Conservation (phyloP, 73 alveolate species). For the Effrenium voratum region DNA sequence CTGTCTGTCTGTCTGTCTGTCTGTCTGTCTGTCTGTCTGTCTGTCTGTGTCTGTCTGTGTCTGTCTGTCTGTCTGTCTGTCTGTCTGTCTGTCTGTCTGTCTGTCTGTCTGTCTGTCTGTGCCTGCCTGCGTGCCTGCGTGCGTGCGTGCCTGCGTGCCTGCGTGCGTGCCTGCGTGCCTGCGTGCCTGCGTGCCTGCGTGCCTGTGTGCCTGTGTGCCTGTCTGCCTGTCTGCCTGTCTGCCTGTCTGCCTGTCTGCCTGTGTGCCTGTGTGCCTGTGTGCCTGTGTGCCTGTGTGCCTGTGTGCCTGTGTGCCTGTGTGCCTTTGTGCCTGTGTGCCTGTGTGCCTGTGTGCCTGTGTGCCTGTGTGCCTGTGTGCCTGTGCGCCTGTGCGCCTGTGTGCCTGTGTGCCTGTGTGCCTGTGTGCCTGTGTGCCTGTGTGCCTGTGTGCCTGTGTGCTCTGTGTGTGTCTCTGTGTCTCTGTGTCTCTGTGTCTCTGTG, state of each 20-base stretch:
- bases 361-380: neutral
- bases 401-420: neutral
- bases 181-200: too few species aligned
- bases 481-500: constrained; percentile 19
- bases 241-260: too few species aligned
- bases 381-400: neutral
- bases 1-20: neutral
- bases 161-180: too few species aligned
- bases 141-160: too few species aligned
- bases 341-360: neutral
- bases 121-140: neutral
- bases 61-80: neutral
- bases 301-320: neutral
- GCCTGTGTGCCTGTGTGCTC: neutral
- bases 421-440: neutral
- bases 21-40: neutral
- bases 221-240: too few species aligned
- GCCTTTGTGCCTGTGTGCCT: neutral
- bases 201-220: too few species aligned
- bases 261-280: neutral
- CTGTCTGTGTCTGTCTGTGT: neutral
- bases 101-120: neutral
- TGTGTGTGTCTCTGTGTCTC: constrained; percentile 3
- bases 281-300: neutral
- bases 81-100: neutral